Percentiles rank a stretch among this genome's conserved stretches.
These are phyloP conservation scores for Monosporascus sp. DNA, from an alignment of 2,329 filamentous ascomycete genomes.

Conservation along the genomic window DNA sequence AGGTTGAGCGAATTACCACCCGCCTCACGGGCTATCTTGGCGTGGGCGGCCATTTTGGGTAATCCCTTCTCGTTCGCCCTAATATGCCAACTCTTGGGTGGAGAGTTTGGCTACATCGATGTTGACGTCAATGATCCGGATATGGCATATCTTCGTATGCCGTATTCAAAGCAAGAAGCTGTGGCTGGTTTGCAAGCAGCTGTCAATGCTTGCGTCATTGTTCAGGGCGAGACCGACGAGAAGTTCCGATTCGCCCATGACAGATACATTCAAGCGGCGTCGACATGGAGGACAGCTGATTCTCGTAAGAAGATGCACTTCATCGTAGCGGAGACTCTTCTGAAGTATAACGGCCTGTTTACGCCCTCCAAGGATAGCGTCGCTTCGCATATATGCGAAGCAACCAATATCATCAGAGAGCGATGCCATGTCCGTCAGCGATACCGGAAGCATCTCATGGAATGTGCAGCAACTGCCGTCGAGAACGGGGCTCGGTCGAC, in stretches of 20 bases:
- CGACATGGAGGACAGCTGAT: constrained; percentile 64
- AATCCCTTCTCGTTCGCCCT: constrained; percentile 79
- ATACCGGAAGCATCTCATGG: constrained; percentile 72
- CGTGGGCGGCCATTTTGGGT: constrained; percentile 82
- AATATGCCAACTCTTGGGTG: constrained; percentile 70
- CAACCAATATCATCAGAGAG: constrained; percentile 67
- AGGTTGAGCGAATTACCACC: constrained; percentile 71
- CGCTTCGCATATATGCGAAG: constrained; percentile 76
- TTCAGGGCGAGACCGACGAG: constrained; percentile 79
- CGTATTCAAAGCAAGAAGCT: constrained; percentile 61
- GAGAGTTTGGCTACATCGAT: constrained; percentile 62
- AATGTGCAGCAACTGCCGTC: constrained; percentile 71
- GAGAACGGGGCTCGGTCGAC: constrained; percentile 81
- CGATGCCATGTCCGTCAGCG: constrained; percentile 55
- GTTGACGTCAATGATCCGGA: constrained; percentile 31
- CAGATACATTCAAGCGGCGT: constrained; percentile 73
- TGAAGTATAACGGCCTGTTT: constrained; percentile 63
- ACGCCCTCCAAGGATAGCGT: constrained; percentile 64
- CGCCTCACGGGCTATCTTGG: constrained; percentile 71
- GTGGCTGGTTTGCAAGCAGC: constrained; percentile 77
- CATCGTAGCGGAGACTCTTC: constrained; percentile 74
- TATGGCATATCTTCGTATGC: constrained; percentile 33
- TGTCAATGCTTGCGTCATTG: constrained; percentile 74
- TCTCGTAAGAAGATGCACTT: constrained; percentile 77
- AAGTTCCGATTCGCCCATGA: constrained; percentile 86